phyloP scores from a whole-genome alignment of 2,329 filamentous ascomycete species.

The Emmonsiellopsis sp. region DNA sequence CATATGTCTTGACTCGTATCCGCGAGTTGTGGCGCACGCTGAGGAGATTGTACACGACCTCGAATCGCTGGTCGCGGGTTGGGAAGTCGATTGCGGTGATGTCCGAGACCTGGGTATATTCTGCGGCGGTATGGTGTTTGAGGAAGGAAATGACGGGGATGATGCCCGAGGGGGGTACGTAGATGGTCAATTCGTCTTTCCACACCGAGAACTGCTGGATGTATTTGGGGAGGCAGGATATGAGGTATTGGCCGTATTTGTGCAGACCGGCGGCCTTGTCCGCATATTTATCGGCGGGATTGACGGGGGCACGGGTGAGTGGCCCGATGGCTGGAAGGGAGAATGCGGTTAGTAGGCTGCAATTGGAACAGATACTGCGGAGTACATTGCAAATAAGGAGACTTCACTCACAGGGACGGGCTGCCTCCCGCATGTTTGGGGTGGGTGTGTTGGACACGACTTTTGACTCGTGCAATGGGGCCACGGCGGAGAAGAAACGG shows the following conservation, averaged over 20 bases:
- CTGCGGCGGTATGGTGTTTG: conserved; percentile 94
- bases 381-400: conserved; percentile 10
- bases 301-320: conserved; percentile 71
- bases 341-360: neutral
- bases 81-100: conserved; percentile 95
- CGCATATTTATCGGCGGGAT: conserved; percentile 87
- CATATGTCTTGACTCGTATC: conserved; percentile 97
- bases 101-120: conserved; percentile 87
- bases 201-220: conserved; percentile 98
- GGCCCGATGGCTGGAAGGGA: conserved; percentile 42
- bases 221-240: conserved; percentile 95
- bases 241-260: conserved; percentile 91
- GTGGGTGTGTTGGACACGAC: conserved; percentile 49
- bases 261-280: conserved; percentile 82
- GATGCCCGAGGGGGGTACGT: conserved; percentile 79
- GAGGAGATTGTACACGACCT: conserved; percentile 95
- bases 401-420: conserved; percentile 37
- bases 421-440: conserved; percentile 59
- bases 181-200: conserved; percentile 97
- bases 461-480: conserved; percentile 33
- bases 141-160: conserved; percentile 90
- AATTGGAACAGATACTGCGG: neutral
- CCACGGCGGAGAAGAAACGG: conserved; percentile 27
- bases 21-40: conserved; percentile 93
- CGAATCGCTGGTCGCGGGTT: conserved; percentile 89